Evolutionary conservation across 768 basidiomycete genomes (phyloP).

Genomic region (Leccinum ochraceum): DNA sequence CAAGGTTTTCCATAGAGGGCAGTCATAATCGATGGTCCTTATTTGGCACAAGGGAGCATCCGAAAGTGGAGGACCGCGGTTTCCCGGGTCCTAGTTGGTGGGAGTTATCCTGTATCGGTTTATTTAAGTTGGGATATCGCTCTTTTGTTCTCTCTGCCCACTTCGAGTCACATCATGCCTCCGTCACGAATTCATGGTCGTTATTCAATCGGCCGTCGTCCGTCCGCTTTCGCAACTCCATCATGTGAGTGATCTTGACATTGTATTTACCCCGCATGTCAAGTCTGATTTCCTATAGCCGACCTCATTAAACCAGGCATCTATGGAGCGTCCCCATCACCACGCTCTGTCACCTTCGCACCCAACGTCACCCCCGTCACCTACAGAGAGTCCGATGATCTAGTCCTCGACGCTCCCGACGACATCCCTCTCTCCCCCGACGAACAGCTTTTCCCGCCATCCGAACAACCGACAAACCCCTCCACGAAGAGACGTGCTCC

Average conservation of each 20-base stretch:
- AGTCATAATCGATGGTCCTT: slow-evolving; percentile 8
- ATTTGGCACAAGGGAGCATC: slow-evolving; percentile 17
- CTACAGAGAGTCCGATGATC: slow-evolving; percentile 41
- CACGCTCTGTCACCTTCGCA: slow-evolving; percentile 60
- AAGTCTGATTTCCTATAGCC: slow-evolving; percentile 20
- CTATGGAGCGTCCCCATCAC: slow-evolving; percentile 46
- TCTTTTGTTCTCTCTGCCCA: too few species aligned
- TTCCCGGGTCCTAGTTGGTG: slow-evolving; percentile 9
- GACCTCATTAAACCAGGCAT: slow-evolving; percentile 51
- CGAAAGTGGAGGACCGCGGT: slow-evolving; percentile 15
- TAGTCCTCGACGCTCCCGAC: slow-evolving; percentile 21
- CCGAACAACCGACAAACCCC: slow-evolving; percentile 40
- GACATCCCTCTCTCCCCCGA: slow-evolving; percentile 35
- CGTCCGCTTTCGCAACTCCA: slow-evolving; percentile 38
- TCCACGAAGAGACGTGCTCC: slow-evolving; percentile 50
- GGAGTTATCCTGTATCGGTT: not conserved
- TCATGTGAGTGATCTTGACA: slow-evolving; percentile 9
- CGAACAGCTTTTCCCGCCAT: slow-evolving; percentile 55
- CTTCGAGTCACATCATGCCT: too few species aligned
- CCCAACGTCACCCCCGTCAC: slow-evolving; percentile 61
- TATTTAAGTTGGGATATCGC: slow-evolving; percentile 27
- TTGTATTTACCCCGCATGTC: too few species aligned
- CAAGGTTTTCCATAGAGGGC: slow-evolving; percentile 14
- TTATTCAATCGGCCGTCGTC: slow-evolving; percentile 41
- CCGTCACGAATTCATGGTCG: slow-evolving; percentile 16